Conservation (phyloP, 179 eudicot species). For the Beta corolliflora region DNA sequence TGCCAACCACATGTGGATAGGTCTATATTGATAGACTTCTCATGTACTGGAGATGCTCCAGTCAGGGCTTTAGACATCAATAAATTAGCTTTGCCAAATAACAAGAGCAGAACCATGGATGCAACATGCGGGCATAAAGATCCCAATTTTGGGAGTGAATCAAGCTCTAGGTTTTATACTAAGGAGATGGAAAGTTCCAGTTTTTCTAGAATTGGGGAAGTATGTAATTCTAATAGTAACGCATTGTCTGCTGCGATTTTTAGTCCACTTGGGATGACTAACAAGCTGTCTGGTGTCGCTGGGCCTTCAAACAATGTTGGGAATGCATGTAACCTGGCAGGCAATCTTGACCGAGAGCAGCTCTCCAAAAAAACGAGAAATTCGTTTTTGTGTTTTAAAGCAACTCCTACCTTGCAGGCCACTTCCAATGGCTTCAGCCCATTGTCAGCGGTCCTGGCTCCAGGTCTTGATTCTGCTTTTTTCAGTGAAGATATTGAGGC, state of each 20-base stretch:
- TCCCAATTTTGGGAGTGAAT: conserved; percentile 33
- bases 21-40: conserved; percentile 27
- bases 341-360: conserved; percentile 22
- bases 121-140: conserved; percentile 25
- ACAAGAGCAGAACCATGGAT: conserved; percentile 28
- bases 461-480: conserved; percentile 30
- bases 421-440: conserved; percentile 33
- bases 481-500: conserved; percentile 29
- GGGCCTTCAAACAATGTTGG: conserved; percentile 29
- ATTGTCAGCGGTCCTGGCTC: conserved; percentile 21
- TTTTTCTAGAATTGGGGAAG: conserved; percentile 16
- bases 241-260: conserved; percentile 26
- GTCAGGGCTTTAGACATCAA: conserved; percentile 20
- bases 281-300: conserved; percentile 26
- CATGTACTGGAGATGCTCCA: conserved; percentile 29
- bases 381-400: conserved; percentile 29
- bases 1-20: conserved; percentile 32
- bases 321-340: conserved; percentile 23
- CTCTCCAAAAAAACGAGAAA: conserved; percentile 12
- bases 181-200: conserved; percentile 37
- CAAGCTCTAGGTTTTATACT: conserved; percentile 30
- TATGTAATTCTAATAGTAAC: conserved; percentile 26
- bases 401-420: conserved; percentile 25
- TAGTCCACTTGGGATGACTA: conserved; percentile 27
- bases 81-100: conserved; percentile 26